phyloP scores from a whole-genome alignment of 169 alveolate species.

The Plasmodium relictum region DNA sequence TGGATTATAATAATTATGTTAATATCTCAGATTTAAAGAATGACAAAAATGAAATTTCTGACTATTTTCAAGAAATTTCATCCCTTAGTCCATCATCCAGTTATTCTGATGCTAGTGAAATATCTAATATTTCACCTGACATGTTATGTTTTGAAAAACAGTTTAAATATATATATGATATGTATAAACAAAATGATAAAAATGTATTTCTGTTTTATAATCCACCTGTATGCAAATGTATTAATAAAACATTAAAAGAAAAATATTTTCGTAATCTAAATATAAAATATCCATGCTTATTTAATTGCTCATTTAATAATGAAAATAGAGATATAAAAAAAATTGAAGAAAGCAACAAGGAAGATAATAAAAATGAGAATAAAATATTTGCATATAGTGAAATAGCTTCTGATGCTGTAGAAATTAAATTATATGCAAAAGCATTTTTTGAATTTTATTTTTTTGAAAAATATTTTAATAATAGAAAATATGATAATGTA shows the following conservation, averaged over 20 bases:
- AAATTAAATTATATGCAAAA: conserved; percentile 68
- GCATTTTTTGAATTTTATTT: conserved; percentile 64
- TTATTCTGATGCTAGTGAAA: conserved; percentile 42
- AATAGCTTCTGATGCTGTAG: conserved; percentile 67
- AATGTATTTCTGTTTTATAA: conserved; percentile 62
- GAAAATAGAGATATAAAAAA: neutral
- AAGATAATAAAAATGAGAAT: neutral
- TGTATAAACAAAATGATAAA: conserved; percentile 71
- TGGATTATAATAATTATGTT: neutral
- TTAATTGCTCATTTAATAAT: conserved; percentile 31
- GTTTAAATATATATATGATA: conserved; percentile 74
- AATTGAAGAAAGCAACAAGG: neutral
- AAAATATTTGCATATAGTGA: conserved; percentile 8
- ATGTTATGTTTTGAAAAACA: conserved; percentile 63
- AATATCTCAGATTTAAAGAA: neutral
- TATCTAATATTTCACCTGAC: conserved; percentile 74
- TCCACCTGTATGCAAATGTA: conserved; percentile 76
- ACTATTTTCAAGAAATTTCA: neutral
- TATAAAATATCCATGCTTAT: conserved; percentile 65
- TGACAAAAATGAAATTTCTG: neutral
- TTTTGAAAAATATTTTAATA: conserved; percentile 26
- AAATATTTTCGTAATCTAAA: conserved; percentile 21
- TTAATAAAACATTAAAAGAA: conserved; percentile 42
- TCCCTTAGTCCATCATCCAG: conserved; percentile 7
- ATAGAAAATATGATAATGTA: neutral